These are phyloP conservation scores for Acer saccharum DNA, from an alignment of 345 rosid genomes.

Conservation along the genomic window DNA sequence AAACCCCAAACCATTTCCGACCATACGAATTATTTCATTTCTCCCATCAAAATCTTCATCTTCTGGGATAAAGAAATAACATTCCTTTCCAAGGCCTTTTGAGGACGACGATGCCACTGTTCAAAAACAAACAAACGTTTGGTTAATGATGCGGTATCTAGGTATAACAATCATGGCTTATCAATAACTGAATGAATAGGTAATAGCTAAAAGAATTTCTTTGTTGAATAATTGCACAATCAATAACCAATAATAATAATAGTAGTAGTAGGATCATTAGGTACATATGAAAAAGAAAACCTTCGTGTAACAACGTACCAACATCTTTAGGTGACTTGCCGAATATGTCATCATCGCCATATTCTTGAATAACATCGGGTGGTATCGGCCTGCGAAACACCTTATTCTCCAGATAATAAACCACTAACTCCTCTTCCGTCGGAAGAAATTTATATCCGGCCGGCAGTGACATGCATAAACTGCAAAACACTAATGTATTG, in stretches of 20 bases:
- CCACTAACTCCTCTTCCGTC: constrained; percentile 35
- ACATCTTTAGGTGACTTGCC: constrained; percentile 14
- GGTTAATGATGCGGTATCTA: background rate
- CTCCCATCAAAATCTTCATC: background rate
- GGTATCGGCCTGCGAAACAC: constrained; percentile 14
- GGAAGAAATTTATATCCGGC: constrained; percentile 34
- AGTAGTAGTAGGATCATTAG: no score
- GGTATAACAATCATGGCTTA: no score
- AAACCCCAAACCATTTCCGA: constrained; percentile 29
- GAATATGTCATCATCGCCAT: background rate
- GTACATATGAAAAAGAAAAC: background rate
- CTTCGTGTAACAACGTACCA: constrained; percentile 10
- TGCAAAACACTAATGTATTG: no score
- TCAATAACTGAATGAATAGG: no score
- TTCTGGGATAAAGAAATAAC: constrained; percentile 28
- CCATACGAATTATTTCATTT: background rate
- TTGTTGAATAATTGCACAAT: no score
- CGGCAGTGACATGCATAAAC: constrained; percentile 13
- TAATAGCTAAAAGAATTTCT: no score
- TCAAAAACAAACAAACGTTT: no score
- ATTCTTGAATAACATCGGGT: constrained; percentile 13
- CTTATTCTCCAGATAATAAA: constrained; percentile 32
- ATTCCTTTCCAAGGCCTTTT: constrained; percentile 3
- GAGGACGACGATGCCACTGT: background rate
- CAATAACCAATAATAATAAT: no score